Conservation (phyloP, 2,329 filamentous ascomycete genomes). For the Penicillium hordei region DNA sequence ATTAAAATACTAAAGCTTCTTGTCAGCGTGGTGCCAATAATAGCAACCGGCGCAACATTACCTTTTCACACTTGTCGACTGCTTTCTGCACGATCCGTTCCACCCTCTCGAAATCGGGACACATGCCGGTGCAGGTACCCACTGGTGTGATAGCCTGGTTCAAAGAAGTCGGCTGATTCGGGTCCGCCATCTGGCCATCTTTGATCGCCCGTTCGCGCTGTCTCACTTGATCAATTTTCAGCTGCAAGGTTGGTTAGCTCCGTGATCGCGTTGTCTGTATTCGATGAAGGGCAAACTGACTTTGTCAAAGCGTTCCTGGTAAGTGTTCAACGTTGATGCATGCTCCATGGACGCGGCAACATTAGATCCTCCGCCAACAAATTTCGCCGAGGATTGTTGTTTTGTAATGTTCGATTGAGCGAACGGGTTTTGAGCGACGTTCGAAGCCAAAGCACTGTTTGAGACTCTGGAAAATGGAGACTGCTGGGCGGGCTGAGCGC, state of each 20-base stretch:
- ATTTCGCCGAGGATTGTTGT: slow-evolving; percentile 11
- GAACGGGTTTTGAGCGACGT: slow-evolving; percentile 18
- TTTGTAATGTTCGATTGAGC: neutral
- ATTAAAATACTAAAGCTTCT: slow-evolving; percentile 34
- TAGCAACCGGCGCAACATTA: slow-evolving; percentile 27
- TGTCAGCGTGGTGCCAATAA: neutral
- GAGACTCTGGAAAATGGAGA: slow-evolving; percentile 25
- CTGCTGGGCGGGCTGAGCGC: slow-evolving; percentile 14
- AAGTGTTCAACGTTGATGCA: slow-evolving; percentile 24
- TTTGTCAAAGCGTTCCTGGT: slow-evolving; percentile 40
- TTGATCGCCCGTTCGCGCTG: slow-evolving; percentile 54
- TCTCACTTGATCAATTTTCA: slow-evolving; percentile 51
- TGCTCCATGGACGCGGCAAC: slow-evolving; percentile 25
- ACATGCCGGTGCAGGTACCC: slow-evolving; percentile 64
- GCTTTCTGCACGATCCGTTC: slow-evolving; percentile 63
- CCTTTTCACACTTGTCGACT: slow-evolving; percentile 61
- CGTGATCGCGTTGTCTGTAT: no score
- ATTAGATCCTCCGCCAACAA: slow-evolving; percentile 8
- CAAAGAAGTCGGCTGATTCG: slow-evolving; percentile 59
- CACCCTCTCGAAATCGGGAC: slow-evolving; percentile 62
- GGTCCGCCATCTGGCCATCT: slow-evolving; percentile 57
- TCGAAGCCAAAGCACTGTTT: slow-evolving; percentile 14
- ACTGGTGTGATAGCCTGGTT: slow-evolving; percentile 62
- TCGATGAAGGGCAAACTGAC: slow-evolving; percentile 22
- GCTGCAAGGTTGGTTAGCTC: slow-evolving; percentile 32